Evolutionary conservation across 306 rosid species (phyloP).

Genomic region (Vachellia pachyceras): DNA sequence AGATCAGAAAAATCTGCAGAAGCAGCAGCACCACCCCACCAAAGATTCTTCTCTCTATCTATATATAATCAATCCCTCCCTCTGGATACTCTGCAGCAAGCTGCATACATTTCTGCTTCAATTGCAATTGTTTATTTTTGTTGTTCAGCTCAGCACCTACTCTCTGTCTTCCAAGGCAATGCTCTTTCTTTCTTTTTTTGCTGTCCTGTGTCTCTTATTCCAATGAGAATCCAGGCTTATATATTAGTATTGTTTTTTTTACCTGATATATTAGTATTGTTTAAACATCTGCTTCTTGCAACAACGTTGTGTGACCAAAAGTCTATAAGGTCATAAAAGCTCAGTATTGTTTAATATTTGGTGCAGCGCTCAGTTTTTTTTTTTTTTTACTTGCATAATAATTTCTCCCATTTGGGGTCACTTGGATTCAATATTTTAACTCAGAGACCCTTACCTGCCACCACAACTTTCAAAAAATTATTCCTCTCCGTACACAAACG

Average conservation of each 20-base stretch:
- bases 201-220: constrained; percentile 10
- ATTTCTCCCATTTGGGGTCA: background rate
- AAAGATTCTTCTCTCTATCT: constrained; percentile 55
- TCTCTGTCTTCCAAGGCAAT: background rate
- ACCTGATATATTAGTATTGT: too few species aligned
- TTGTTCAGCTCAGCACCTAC: background rate
- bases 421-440: constrained; percentile 1
- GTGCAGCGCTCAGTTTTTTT: background rate
- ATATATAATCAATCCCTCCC: background rate
- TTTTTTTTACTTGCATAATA: background rate
- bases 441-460: background rate
- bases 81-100: constrained; percentile 14
- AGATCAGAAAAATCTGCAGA: constrained; percentile 56
- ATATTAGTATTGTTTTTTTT: background rate
- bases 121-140: constrained; percentile 38
- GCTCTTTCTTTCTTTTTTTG: constrained; percentile 3
- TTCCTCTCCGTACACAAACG: background rate
- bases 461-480: background rate
- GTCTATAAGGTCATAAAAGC: constrained; percentile 11
- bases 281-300: constrained; percentile 1
- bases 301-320: constrained; percentile 6
- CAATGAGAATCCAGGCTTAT: constrained; percentile 20
- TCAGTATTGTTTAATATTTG: background rate
- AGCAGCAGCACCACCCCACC: constrained; percentile 46
- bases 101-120: constrained; percentile 31